These are phyloP conservation scores for Panicum virgatum DNA, from an alignment of 202 grass and related monocot species.

Conservation along the genomic window DNA sequence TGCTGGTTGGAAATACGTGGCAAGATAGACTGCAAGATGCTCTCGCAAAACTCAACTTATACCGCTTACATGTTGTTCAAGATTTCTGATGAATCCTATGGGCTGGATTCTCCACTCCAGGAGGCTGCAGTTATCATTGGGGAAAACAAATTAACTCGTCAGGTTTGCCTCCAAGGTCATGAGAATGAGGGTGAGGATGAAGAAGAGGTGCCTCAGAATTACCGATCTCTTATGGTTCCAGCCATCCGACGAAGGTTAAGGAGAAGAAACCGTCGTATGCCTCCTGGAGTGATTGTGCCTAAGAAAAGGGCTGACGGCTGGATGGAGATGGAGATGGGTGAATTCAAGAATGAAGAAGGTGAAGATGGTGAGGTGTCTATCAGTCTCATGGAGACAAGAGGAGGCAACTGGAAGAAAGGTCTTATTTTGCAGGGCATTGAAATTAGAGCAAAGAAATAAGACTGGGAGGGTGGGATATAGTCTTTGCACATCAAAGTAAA, in stretches of 20 bases:
- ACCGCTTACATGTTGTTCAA: constrained; percentile 62
- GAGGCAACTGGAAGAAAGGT: constrained; percentile 69
- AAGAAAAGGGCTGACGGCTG: constrained; percentile 51
- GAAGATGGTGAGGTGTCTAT: constrained; percentile 54
- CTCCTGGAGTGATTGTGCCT: constrained; percentile 11
- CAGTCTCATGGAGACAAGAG: constrained; percentile 55
- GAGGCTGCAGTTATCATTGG: constrained; percentile 54
- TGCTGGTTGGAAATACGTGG: constrained; percentile 80
- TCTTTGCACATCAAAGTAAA: background rate
- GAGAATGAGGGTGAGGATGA: background rate
- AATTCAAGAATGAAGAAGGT: constrained; percentile 44
- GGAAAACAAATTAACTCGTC: constrained; percentile 5
- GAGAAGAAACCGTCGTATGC: background rate
- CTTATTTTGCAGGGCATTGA: constrained; percentile 84
- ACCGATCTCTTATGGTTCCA: background rate
- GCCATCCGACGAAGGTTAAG: background rate
- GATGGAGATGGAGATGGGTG: constrained; percentile 81
- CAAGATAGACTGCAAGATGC: constrained; percentile 49
- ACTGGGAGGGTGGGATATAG: background rate
- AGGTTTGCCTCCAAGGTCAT: constrained; percentile 42
- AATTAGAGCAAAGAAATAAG: constrained; percentile 62
- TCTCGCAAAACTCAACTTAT: constrained; percentile 50
- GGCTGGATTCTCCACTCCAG: constrained; percentile 45
- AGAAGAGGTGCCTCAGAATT: constrained; percentile 23
- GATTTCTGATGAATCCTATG: constrained; percentile 9